Conservation (phyloP, 768 basidiomycete species). For the Tephrocybe sp. region DNA sequence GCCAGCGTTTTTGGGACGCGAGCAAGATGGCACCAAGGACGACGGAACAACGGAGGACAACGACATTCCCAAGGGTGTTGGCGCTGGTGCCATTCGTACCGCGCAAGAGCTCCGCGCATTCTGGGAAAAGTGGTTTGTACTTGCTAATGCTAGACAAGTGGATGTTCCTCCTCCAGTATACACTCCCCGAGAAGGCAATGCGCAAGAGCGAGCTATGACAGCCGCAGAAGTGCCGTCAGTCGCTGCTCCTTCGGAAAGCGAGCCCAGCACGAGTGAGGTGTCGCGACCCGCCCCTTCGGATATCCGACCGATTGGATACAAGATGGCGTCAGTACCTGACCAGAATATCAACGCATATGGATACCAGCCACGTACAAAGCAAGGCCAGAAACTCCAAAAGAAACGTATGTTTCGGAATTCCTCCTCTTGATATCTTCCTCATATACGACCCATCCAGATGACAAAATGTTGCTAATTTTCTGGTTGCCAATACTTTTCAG, state of each 20-base stretch:
- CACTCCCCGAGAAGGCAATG: constrained; percentile 52
- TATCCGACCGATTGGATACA: constrained; percentile 42
- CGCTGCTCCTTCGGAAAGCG: constrained; percentile 9
- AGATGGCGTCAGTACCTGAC: constrained; percentile 50
- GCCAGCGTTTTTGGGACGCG: constrained; percentile 62
- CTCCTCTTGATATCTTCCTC: background rate
- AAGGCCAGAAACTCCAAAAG: constrained; percentile 49
- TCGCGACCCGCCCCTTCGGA: constrained; percentile 28
- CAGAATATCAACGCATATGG: constrained; percentile 68
- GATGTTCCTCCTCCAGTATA: constrained; percentile 72
- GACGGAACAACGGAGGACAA: constrained; percentile 26
- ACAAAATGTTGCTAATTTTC: constrained; percentile 81
- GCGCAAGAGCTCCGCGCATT: constrained; percentile 64
- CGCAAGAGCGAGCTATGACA: constrained; percentile 10
- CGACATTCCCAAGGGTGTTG: constrained; percentile 34
- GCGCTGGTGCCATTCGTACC: constrained; percentile 42
- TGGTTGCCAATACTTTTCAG: constrained; percentile 83
- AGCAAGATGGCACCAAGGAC: constrained; percentile 29
- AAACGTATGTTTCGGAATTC: constrained; percentile 60
- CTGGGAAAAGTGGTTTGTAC: constrained; percentile 76
- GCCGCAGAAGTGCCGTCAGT: constrained; percentile 8
- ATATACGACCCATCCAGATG: constrained; percentile 45
- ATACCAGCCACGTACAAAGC: constrained; percentile 54
- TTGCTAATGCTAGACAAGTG: constrained; percentile 47
- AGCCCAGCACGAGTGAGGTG: constrained; percentile 2